Conservation (phyloP, 2,329 filamentous ascomycete species). For the Massarina eburnea region DNA sequence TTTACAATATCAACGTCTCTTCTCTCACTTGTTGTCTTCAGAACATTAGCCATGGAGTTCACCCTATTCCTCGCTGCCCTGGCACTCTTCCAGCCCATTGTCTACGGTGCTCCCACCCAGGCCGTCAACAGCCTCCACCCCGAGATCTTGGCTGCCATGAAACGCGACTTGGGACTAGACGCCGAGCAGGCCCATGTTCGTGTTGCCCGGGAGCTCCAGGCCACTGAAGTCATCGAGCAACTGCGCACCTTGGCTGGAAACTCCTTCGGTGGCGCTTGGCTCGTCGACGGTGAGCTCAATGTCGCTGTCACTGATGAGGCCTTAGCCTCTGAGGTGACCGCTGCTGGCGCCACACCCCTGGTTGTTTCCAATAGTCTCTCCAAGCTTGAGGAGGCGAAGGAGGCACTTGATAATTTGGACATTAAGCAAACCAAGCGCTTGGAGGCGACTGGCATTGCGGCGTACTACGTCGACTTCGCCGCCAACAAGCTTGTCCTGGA, state of each 20-base stretch:
- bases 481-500: slow-evolving; percentile 47
- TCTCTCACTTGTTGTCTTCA: slow-evolving; percentile 25
- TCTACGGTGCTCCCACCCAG: slow-evolving; percentile 44
- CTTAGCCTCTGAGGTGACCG: slow-evolving; percentile 38
- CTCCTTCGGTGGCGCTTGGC: slow-evolving; percentile 46
- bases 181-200: slow-evolving; percentile 43
- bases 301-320: slow-evolving; percentile 44
- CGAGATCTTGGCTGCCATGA: slow-evolving; percentile 47
- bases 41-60: slow-evolving; percentile 41
- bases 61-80: slow-evolving; percentile 43
- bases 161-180: slow-evolving; percentile 47
- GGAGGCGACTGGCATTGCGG: slow-evolving; percentile 35
- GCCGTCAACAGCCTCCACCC: slow-evolving; percentile 43
- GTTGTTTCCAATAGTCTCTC: slow-evolving; percentile 40
- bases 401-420: slow-evolving; percentile 43
- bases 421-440: slow-evolving; percentile 24
- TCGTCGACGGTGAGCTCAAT: slow-evolving; percentile 42
- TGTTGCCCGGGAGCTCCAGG: slow-evolving; percentile 43
- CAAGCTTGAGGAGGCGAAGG: slow-evolving; percentile 43
- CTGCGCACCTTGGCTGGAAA: slow-evolving; percentile 34
- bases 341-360: slow-evolving; percentile 40
- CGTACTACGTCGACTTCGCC: slow-evolving; percentile 45
- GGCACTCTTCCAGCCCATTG: slow-evolving; percentile 44
- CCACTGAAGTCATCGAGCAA: slow-evolving; percentile 43
- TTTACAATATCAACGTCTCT: slow-evolving; percentile 20